Percentiles rank a stretch among this genome's conserved stretches.
phyloP scores from a whole-genome alignment of 768 basidiomycete species.

The Rhodotorula kratochvilovae region DNA sequence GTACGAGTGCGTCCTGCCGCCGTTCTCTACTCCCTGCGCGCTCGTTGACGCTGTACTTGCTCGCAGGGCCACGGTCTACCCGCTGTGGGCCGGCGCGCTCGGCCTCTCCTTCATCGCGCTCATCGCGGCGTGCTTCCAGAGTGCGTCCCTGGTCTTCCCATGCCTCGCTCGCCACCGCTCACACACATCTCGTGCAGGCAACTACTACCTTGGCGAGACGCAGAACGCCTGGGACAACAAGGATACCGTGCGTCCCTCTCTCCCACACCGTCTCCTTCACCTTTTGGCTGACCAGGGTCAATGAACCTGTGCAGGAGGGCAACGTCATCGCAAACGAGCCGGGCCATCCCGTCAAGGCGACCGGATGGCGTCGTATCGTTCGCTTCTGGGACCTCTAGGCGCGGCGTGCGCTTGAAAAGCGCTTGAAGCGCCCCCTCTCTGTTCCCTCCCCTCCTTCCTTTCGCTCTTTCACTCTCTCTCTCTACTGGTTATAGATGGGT shows the following conservation, averaged over 20 bases:
- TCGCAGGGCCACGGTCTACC: constrained; percentile 35
- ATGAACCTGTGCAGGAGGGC: constrained; percentile 32
- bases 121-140: constrained; percentile 43
- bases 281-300: not conserved
- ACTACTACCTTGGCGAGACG: constrained; percentile 46
- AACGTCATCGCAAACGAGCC: constrained; percentile 10
- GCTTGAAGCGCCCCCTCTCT: too few species aligned
- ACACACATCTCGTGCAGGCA: constrained; percentile 39
- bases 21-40: not conserved
- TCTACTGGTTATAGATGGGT: too few species aligned
- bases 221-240: constrained; percentile 45
- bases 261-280: not conserved
- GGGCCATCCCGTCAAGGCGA: not conserved
- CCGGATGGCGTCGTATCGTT: constrained; percentile 6
- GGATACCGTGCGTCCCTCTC: constrained; percentile 15
- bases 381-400: constrained; percentile 24
- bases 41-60: not conserved
- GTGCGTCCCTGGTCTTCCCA: not conserved
- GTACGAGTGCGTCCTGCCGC: constrained; percentile 13
- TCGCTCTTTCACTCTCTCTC: too few species aligned
- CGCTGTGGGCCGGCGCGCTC: constrained; percentile 44
- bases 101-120: constrained; percentile 45
- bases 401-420: too few species aligned
- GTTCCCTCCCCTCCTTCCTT: too few species aligned
- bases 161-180: not conserved